A percentile compares a stretch with the other conserved stretches of the same genome.
Evolutionary conservation across 768 basidiomycete genomes (phyloP).

Genomic region (Lentinula lateritia): DNA sequence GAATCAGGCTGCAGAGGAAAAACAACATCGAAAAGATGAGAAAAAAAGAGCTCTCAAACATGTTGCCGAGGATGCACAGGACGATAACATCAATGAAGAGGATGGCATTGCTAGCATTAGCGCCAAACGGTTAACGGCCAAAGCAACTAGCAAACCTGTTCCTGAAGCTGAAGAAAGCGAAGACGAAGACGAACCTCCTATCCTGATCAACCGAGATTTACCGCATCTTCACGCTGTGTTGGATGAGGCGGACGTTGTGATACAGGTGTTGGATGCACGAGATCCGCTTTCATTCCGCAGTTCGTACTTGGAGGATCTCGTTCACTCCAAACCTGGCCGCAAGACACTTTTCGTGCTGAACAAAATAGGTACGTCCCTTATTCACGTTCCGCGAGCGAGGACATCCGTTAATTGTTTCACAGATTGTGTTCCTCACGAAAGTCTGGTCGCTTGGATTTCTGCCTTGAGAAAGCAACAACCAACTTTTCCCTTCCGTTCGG

Average conservation of each 20-base stretch:
- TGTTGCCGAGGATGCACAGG: constrained; percentile 26
- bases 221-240: constrained; percentile 62
- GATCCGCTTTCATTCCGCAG: constrained; percentile 76
- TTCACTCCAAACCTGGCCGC: constrained; percentile 33
- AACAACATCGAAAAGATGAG: constrained; percentile 61
- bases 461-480: constrained; percentile 56
- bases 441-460: constrained; percentile 62
- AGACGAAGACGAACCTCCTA: constrained; percentile 48
- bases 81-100: constrained; percentile 29
- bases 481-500: constrained; percentile 68
- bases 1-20: constrained; percentile 71
- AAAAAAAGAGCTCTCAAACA: constrained; percentile 35
- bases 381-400: neutral
- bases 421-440: constrained; percentile 82
- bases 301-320: constrained; percentile 51
- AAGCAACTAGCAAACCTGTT: constrained; percentile 25
- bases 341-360: constrained; percentile 64
- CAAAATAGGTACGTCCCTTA: constrained; percentile 68
- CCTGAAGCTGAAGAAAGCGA: constrained; percentile 22
- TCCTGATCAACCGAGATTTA: constrained; percentile 58
- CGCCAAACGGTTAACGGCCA: constrained; percentile 31
- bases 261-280: constrained; percentile 80
- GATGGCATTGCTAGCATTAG: constrained; percentile 43
- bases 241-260: constrained; percentile 70
- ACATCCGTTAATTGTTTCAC: neutral